Conservation (phyloP, 2,329 filamentous ascomycete genomes). For the Magnaporthales sp. region DNA sequence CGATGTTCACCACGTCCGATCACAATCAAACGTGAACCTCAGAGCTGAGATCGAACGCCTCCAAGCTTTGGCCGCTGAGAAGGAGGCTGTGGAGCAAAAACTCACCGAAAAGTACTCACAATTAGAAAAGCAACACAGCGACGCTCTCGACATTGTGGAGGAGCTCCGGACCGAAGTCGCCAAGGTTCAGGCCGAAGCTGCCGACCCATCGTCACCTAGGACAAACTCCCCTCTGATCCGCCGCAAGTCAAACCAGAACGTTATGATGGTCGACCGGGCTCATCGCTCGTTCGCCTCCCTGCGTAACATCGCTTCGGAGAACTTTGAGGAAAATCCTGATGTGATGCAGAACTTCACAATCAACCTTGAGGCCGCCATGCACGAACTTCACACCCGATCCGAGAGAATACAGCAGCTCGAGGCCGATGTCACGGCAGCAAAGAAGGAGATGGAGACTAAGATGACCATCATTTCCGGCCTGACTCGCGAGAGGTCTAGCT, state of each 20-base stretch:
- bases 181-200: slow-evolving; percentile 54
- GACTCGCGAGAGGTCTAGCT: slow-evolving; percentile 83
- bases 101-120: slow-evolving; percentile 74
- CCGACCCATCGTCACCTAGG: slow-evolving; percentile 51
- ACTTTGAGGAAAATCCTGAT: slow-evolving; percentile 75
- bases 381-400: slow-evolving; percentile 77
- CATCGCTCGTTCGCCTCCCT: slow-evolving; percentile 86
- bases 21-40: slow-evolving; percentile 19
- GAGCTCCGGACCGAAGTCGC: slow-evolving; percentile 82
- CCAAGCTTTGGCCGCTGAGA: slow-evolving; percentile 62
- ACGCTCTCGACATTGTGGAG: slow-evolving; percentile 78
- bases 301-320: slow-evolving; percentile 78
- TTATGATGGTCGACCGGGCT: slow-evolving; percentile 80
- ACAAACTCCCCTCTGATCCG: slow-evolving; percentile 72
- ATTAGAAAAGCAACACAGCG: slow-evolving; percentile 72
- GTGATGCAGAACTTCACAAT: slow-evolving; percentile 87
- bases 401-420: slow-evolving; percentile 89
- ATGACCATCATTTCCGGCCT: slow-evolving; percentile 91
- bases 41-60: slow-evolving; percentile 63
- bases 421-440: slow-evolving; percentile 69
- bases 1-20: neutral
- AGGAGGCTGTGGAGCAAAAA: slow-evolving; percentile 64
- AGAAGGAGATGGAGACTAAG: slow-evolving; percentile 96
- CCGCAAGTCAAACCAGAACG: slow-evolving; percentile 84
- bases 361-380: slow-evolving; percentile 85